Percentiles rank a stretch among this genome's conserved stretches.
Conservation (phyloP, 805 yeast genomes). For the Candida orba region DNA sequence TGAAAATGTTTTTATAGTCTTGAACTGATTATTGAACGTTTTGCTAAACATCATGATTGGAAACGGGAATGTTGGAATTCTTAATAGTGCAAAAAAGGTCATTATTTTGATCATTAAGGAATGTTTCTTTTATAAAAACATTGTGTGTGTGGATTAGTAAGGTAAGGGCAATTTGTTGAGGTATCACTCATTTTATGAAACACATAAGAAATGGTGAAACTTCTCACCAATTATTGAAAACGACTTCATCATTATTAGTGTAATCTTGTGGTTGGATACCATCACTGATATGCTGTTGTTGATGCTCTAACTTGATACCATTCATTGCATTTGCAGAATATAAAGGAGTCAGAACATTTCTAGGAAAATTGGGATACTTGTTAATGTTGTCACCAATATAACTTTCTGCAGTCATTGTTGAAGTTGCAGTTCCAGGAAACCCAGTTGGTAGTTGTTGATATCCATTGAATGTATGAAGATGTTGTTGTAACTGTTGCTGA, state of each 20-base stretch:
- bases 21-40: too few relatives aligned
- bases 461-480: neutral
- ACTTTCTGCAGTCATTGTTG: neutral
- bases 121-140: too few relatives aligned
- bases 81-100: too few relatives aligned
- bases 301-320: neutral
- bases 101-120: too few relatives aligned
- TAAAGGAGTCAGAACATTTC: too few relatives aligned
- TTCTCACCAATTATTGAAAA: conserved; percentile 1
- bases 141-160: too few relatives aligned
- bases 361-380: neutral
- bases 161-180: too few relatives aligned
- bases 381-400: neutral
- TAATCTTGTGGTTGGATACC: neutral
- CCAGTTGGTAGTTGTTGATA: neutral
- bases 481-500: neutral
- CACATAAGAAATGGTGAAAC: too few relatives aligned
- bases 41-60: too few relatives aligned
- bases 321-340: neutral
- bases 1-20: too few relatives aligned
- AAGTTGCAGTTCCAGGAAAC: conserved; percentile 1
- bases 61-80: too few relatives aligned
- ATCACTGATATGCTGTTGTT: neutral
- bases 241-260: neutral
- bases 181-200: too few relatives aligned